Base-by-base conservation (phyloP, 2,329 filamentous ascomycete genomes). In the Aureobasidium sp. region DNA sequence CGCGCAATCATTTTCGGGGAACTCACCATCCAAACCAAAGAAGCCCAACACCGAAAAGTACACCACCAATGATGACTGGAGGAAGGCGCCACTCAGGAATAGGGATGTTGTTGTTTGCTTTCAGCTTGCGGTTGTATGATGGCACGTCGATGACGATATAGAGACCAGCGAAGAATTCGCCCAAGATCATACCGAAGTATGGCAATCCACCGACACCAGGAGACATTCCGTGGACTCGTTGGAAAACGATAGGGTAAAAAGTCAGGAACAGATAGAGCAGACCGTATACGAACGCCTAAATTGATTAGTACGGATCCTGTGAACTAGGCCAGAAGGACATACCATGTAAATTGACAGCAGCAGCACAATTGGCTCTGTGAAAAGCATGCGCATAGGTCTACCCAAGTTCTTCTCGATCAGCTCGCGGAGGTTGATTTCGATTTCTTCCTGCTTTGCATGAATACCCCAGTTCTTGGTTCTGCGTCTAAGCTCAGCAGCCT, bases 181-280 rank as follows among this genome's bases (percentile, higher is more conserved):
- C 67, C 48, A 63, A n/a, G 16, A 67, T 67, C 64, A 96, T 90
- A 60, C 91, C 91, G 68, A 96, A 90, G 47, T 91, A 96, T 5
- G 90, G 86, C 5, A 96, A 80, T 1, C 91, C 91, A 4, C 86
- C 82, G 21, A 89, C 74, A 62, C 91, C 91, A 1, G 80, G 69
- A 37, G 76, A 83, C 77, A 93, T 87, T 66, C 83, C 81, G 72
- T 96, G 88, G 5, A 91, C 80, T 2, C 74, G 72, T 64, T 87
- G 79, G 75, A 94, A 96, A 53, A 95, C 88, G 48, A 94, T 83
- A 0, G 89, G 87, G 68, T 95, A 95, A 1, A 90, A 89, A 0
- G 90, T 92, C 58, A 96, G 79, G 77, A 94, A 94, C 30, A 93
- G 85, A 70, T 94, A 96, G 1, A 96, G 83, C 0, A 94, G 79